Evolutionary conservation across 352 stramenopile genomes (phyloP).

Genomic region (Porosira glacialis): DNA sequence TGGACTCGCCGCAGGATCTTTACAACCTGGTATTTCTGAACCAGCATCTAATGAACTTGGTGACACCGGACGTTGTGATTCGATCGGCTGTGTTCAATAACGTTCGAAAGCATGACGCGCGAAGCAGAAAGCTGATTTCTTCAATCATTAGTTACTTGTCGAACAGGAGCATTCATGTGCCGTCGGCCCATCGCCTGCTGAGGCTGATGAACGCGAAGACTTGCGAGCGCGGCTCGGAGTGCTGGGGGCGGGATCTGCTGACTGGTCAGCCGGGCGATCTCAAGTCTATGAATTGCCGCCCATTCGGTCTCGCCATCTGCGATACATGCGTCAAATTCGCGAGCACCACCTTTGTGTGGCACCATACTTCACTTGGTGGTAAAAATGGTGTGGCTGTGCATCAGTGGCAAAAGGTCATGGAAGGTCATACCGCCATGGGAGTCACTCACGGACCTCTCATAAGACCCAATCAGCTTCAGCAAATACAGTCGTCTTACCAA

Average conservation of each 20-base stretch:
- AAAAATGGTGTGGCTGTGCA: too few relatives aligned
- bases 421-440: too few relatives aligned
- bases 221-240: slow-evolving; percentile 38
- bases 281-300: slow-evolving; percentile 13
- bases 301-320: slow-evolving; percentile 44
- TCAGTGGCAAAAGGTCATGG: too few relatives aligned
- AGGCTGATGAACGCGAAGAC: slow-evolving; percentile 31
- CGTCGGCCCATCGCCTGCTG: slow-evolving; percentile 32
- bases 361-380: too few relatives aligned
- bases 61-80: slow-evolving; percentile 36
- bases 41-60: slow-evolving; percentile 26
- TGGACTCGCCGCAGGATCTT: slow-evolving; percentile 28
- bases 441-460: too few relatives aligned
- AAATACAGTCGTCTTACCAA: too few relatives aligned
- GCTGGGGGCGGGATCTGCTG: slow-evolving; percentile 38
- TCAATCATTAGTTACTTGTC: slow-evolving; percentile 37
- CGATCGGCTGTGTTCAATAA: slow-evolving; percentile 43
- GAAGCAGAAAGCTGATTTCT: slow-evolving; percentile 19
- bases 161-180: slow-evolving; percentile 43
- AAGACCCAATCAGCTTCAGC: too few relatives aligned
- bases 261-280: slow-evolving; percentile 25
- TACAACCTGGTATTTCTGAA: slow-evolving; percentile 28
- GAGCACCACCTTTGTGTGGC: too few relatives aligned
- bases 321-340: slow-evolving; percentile 46
- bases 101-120: slow-evolving; percentile 24